Evolutionary conservation across 192 early-diverging fungal species (phyloP), one percentile per base, ranked within the genome.

Genomic region (Podila epigama): DNA sequence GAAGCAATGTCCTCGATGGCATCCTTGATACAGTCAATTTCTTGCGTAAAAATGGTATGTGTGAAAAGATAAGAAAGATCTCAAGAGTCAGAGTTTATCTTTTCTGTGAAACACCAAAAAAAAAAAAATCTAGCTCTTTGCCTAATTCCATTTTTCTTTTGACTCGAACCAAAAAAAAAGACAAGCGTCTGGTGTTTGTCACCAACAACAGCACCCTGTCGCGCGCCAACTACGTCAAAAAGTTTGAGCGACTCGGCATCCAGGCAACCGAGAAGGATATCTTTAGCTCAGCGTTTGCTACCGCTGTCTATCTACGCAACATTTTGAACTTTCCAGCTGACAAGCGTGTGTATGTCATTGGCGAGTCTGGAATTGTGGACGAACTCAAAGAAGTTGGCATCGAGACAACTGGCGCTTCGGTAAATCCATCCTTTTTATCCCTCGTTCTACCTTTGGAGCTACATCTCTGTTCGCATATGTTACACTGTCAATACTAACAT

Each of bases 121-220:
- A 25, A n/a, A 36, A 5, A 12, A 27, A 54, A 29, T 32, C 25
- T 54, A 6, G 31, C 18, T 9, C 9, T 33, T 58, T 34, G 22
- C 35, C 12, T 34, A 37, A 31, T 7, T n/a, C n/a, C 39, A 42
- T 5, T 33, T 58, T 33, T 52, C 41, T 13, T 22, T 27, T 41
- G 25, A 3, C 11, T 28, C 16, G n/a, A 40, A 7, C 66, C 29
- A 25, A 22, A 16, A 28, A 18, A 39, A 35, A 42, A 89, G 93
- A 92, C 34, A 99, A 99, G 82, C 87, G 88, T 31, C 67, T 98
- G n/a, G 83, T 97, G 41, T 99, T 98, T 81, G 96, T 99, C 20
- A 95, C 97, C 35, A 99, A 99, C 88, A 99, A 99, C 85, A 94
- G 92, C 79, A 90, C 93, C 40, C 95, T 92, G 53, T 96, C 96